Conservation (phyloP, 2,329 filamentous ascomycete genomes). For the Talaromyces sp. region DNA sequence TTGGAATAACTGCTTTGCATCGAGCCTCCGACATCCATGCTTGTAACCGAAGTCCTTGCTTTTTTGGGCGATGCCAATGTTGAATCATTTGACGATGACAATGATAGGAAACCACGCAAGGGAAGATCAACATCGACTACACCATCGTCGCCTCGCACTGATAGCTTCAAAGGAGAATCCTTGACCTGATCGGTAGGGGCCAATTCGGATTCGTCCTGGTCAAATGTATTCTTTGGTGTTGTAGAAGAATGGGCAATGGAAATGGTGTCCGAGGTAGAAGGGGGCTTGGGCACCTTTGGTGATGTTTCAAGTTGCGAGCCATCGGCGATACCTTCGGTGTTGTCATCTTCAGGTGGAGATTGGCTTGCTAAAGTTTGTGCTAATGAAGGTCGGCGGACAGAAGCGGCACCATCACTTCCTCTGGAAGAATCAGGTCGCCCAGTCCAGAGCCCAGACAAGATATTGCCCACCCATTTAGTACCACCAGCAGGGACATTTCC, state of each 20-base stretch:
- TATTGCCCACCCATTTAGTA: slow-evolving; percentile 49
- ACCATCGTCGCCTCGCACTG: slow-evolving; percentile 53
- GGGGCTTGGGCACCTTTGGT: slow-evolving; percentile 3
- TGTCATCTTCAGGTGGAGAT: slow-evolving; percentile 1
- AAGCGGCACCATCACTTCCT: not conserved
- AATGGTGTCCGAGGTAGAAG: slow-evolving; percentile 27
- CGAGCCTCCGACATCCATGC: slow-evolving; percentile 46
- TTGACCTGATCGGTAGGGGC: slow-evolving; percentile 27
- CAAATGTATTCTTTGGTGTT: slow-evolving; percentile 14
- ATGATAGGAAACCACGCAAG: slow-evolving; percentile 47
- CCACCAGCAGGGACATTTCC: slow-evolving; percentile 42
- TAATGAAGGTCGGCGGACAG: slow-evolving; percentile 7
- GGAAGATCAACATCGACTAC: slow-evolving; percentile 58
- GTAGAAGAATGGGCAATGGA: slow-evolving; percentile 26
- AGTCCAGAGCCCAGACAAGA: slow-evolving; percentile 54
- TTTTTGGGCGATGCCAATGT: slow-evolving; percentile 39
- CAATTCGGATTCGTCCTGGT: slow-evolving; percentile 23
- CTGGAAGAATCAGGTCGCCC: slow-evolving; percentile 43
- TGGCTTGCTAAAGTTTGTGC: not conserved
- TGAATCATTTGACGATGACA: slow-evolving; percentile 42
- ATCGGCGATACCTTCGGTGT: not conserved
- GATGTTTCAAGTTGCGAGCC: not conserved
- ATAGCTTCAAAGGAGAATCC: slow-evolving; percentile 48
- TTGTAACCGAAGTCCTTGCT: slow-evolving; percentile 45
- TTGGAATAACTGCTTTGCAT: slow-evolving; percentile 37